Evolutionary conservation across 129 eudicot species (phyloP), one percentile per base, ranked within the genome.

Genomic region (Flaveria linearis): DNA sequence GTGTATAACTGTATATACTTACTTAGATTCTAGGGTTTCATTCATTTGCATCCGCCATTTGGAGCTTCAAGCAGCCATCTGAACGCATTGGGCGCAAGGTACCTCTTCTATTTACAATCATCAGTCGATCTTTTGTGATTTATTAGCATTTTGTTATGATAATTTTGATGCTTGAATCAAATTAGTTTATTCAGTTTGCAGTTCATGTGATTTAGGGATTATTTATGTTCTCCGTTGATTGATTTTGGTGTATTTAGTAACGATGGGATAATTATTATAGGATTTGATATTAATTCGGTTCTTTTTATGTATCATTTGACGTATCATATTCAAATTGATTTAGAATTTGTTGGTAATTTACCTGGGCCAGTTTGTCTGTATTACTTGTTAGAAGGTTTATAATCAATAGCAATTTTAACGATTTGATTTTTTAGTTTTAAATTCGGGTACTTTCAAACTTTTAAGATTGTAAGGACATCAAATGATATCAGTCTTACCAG

Each of bases 1-100:
- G 6, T 4, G 1, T 4, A 33, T 33, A 33, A n/a, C n/a, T n/a
- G n/a, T n/a, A n/a, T n/a, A n/a, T 33, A 22, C 58, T 13, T 72
- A 0, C 51, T 36, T 13, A 1, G 8, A 17, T 43, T 75, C 60
- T 75, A 61, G 71, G 78, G 78, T 75, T 75, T 45, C 71, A 15
- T n/a, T 7, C 78, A 4, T 47, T 46, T 8, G 25, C 71, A 14
- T 62, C n/a, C 8, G 52, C 12, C 46, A 18, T 17, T 74, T 61
- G 69, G 9, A 73, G 69, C 56, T 57, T 72, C 68, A 39, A 73
- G 20, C 16, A 73, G 12, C 20, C 39, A 69, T 23, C 41, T 25
- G 1, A 26, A 26, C 58, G 18, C 33, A 13, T 28, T 5, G 46
- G 15, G n/a, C 28, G 33, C 47, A 16, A 62, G 71, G 78, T 62